Base-by-base conservation (phyloP, 2,329 filamentous ascomycete species). In the Cladosporium sp. region DNA sequence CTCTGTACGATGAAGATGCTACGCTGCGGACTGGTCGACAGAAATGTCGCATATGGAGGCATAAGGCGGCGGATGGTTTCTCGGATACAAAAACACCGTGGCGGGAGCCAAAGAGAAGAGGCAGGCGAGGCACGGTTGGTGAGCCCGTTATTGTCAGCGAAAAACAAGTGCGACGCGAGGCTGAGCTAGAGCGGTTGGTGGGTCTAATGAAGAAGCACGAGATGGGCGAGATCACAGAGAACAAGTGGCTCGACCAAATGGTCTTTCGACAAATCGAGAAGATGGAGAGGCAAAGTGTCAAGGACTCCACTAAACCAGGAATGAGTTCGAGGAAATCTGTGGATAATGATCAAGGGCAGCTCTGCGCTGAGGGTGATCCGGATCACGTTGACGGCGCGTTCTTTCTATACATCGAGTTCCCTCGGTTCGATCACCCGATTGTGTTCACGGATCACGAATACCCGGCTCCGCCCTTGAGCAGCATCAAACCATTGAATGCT, bases 391-490 rank as follows among this genome's bases (percentile, higher is more conserved):
- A 83, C 39, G 80, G 82, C 45, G 82, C 84, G 7, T 96, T 95
- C 65, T 83, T 86, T 43, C 80, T 99, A 15, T 90, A 95, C 62
- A 79, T 99, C 43, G 93, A 99, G 63, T 82, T 99, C 42, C 91
- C 91, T 11, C 84, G 91, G 9, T 99, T 96, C 66, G 93, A 99
- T 64, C 95, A 96, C 60, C 89, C 93, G 0, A 83, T 99, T 37
- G 89, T 99, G 20, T 99, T 95, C 72, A 88, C 89, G 24, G 93
- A 99, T 66, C 84, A 93, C 62, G 90, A 96, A 65, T 99, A 99
- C 63, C 83, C 87, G 1, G 80, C 89, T 1, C 89, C 91, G 1
- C 88, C 89, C 0, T 79, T 95, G 36, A 93, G 91, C 1, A 82
- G 85, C 11, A 75, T 92, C 52, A 54, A 55, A 17, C 47, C 80